Conservation (phyloP, 345 rosid genomes). For the Salix udensis region DNA sequence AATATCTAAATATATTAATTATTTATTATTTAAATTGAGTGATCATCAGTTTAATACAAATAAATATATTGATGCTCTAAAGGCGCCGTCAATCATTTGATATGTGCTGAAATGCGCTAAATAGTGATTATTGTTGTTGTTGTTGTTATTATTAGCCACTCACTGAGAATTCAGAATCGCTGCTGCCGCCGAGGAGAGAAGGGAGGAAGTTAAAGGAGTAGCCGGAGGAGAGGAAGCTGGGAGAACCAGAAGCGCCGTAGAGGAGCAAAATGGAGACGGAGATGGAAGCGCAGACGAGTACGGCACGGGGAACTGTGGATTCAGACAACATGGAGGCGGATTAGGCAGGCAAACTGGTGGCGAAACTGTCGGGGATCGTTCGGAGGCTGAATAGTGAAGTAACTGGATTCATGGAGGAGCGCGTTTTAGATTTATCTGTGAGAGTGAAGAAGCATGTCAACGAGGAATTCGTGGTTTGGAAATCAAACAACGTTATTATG, state of each 20-base stretch:
- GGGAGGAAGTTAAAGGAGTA: slow-evolving; percentile 20
- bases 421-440: not conserved
- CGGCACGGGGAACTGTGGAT: slow-evolving; percentile 18
- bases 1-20: no score
- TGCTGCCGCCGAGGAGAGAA: not conserved
- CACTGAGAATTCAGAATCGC: not conserved
- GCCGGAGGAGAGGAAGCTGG: slow-evolving; percentile 5
- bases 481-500: not conserved
- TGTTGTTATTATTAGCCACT: slow-evolving; percentile 2
- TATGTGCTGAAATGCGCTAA: not conserved
- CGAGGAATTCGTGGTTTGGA: not conserved
- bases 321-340: slow-evolving; percentile 17
- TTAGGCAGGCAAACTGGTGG: not conserved
- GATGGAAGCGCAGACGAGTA: slow-evolving; percentile 16
- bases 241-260: slow-evolving; percentile 28
- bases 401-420: slow-evolving; percentile 7
- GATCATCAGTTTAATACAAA: not conserved
- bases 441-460: not conserved
- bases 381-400: slow-evolving; percentile 10
- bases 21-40: no score
- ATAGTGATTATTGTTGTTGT: not conserved
- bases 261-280: slow-evolving; percentile 29
- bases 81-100: no score
- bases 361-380: not conserved
- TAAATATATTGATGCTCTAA: no score